phyloP scores from a whole-genome alignment of 768 basidiomycete genomes.

The Hydnum rufescens region DNA sequence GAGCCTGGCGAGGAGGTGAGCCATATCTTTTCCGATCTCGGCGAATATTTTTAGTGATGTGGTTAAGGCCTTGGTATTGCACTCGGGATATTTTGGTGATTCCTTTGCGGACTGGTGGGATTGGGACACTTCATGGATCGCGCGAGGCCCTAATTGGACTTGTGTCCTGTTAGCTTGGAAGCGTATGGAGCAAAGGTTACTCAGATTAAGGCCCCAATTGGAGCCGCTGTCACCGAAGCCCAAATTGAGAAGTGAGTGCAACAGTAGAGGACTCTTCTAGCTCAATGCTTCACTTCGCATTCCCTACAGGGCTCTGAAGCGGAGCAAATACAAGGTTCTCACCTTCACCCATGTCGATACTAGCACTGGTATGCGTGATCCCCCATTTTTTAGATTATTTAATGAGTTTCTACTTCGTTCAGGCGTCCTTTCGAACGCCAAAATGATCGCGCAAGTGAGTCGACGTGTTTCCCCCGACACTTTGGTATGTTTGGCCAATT shows the following conservation, averaged over 20 bases:
- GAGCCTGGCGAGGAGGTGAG: slow-evolving; percentile 32
- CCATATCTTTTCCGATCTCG: neutral
- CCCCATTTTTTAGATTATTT: neutral
- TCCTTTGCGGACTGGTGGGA: slow-evolving; percentile 69
- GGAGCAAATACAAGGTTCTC: slow-evolving; percentile 70
- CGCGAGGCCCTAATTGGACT: neutral
- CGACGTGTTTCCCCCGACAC: slow-evolving; percentile 65
- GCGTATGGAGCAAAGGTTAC: slow-evolving; percentile 80
- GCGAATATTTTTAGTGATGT: neutral
- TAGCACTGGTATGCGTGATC: slow-evolving; percentile 36
- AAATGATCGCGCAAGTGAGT: slow-evolving; percentile 53
- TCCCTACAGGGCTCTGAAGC: slow-evolving; percentile 32
- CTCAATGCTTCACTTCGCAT: neutral
- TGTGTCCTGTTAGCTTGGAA: slow-evolving; percentile 33
- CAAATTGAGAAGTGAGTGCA: slow-evolving; percentile 29
- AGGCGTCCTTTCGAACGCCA: slow-evolving; percentile 74
- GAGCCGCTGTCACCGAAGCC: slow-evolving; percentile 41
- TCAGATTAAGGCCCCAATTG: slow-evolving; percentile 66
- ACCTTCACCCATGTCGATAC: slow-evolving; percentile 95
- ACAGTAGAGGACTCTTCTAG: neutral
- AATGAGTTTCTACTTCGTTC: slow-evolving; percentile 8
- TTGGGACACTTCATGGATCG: neutral
- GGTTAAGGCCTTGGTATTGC: slow-evolving; percentile 44
- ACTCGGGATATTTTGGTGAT: slow-evolving; percentile 90
- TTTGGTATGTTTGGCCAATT: slow-evolving; percentile 28